Evolutionary conservation across 2,329 filamentous ascomycete species (phyloP).

Genomic region (Penicillium frequentans): DNA sequence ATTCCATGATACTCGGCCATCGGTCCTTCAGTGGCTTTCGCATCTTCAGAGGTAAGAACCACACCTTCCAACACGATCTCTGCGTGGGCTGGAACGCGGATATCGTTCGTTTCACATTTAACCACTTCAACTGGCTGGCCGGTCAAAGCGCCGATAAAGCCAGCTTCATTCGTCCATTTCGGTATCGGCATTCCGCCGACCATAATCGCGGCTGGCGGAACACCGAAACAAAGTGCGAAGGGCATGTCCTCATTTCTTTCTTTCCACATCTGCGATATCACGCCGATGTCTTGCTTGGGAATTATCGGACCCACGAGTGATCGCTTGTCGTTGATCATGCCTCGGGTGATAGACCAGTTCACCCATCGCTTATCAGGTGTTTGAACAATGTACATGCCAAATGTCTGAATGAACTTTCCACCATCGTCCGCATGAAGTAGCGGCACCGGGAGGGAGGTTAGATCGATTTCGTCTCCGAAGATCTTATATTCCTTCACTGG

Average conservation of each 20-base stretch:
- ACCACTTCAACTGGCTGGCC: constrained; percentile 18
- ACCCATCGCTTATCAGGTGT: constrained; percentile 18
- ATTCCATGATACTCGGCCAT: constrained; percentile 24
- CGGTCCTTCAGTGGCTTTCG: constrained; percentile 17
- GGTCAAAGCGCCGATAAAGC: constrained; percentile 41
- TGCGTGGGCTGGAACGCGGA: constrained; percentile 19
- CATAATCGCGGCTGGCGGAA: constrained; percentile 20
- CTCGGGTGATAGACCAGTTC: constrained; percentile 23
- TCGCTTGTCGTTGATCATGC: constrained; percentile 16
- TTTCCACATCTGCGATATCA: constrained; percentile 21
- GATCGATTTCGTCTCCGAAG: constrained; percentile 23
- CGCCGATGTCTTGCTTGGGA: constrained; percentile 20
- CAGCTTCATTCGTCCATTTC: constrained; percentile 49
- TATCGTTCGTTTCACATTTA: constrained; percentile 23
- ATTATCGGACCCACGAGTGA: constrained; percentile 17
- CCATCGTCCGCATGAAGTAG: constrained; percentile 18
- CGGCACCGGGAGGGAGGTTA: constrained; percentile 19
- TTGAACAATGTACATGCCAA: constrained; percentile 22
- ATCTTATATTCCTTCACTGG: constrained; percentile 20
- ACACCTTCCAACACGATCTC: constrained; percentile 23
- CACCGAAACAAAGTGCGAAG: constrained; percentile 20
- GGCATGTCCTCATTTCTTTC: constrained; percentile 20
- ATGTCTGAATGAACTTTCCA: constrained; percentile 17
- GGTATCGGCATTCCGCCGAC: constrained; percentile 48
- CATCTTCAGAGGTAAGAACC: constrained; percentile 13